Base-by-base conservation (phyloP, 2,329 filamentous ascomycete genomes). In the Emericellopsis atlantica region DNA sequence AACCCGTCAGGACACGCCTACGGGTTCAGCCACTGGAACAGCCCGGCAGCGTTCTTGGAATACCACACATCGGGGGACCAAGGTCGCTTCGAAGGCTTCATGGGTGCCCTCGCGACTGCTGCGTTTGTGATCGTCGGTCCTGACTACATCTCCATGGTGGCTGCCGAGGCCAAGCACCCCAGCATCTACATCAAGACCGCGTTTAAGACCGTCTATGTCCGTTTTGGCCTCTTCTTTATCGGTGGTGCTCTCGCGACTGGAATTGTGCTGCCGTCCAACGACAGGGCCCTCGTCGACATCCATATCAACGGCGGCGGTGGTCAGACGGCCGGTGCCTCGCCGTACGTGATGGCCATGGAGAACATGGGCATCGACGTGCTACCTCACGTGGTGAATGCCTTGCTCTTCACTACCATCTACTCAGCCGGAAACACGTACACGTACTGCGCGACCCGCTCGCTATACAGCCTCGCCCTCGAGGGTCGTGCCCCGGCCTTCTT, bases 1-100 rank as follows among this genome's bases (percentile, higher is more conserved):
- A 69, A 74, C 5, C 70, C 76, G 0, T 67, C 72, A 3, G 65
- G 66, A 2, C 65, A 73, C 16, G 65, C 70, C 2, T 69, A 77
- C 41, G 80, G 81, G 1, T 84, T 84, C 53, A 59, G 69, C 37
- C 82, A 82, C 54, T 87, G 81, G 77, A 72, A 65, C 36, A 61
- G 74, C 32, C 79, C 79, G 0, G 78, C 75, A 1, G 32, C 52
- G 0, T 55, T 56, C 41, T 68, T 66, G 3, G 72, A 76, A 45
- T 64, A 76, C 41, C 68, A 79, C 42, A 69, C 74, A 38, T 61
- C 62, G 0, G 81, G 80, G 1, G 53, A 67, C 33, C 66, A 81
- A 0, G 83, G 82, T 10, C 67, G 69, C 29, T 84, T 79, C 48
- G 64, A 83, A 8, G 81, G 79, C 0, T 83, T 84, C 51, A 58